Conservation (phyloP, 2,329 filamentous ascomycete genomes). For the Cryphonectria japonica region DNA sequence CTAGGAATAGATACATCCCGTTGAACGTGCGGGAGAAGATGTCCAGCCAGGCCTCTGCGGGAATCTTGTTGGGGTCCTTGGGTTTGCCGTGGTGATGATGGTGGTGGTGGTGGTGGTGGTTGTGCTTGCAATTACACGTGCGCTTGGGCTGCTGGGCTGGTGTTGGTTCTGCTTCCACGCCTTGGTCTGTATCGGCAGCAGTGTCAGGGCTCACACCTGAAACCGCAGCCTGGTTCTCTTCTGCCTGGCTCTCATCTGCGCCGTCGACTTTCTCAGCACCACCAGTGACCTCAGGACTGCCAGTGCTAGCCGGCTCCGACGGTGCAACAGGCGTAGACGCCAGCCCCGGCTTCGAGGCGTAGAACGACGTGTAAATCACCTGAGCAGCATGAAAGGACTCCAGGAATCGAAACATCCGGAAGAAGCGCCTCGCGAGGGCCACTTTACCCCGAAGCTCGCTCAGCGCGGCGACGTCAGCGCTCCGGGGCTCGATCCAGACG, state of each 20-base stretch:
- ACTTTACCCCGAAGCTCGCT: conserved; percentile 16
- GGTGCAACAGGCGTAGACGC: conserved; percentile 17
- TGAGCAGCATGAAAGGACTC: conserved; percentile 60
- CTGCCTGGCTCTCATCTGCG: not conserved
- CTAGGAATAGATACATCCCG: conserved; percentile 69
- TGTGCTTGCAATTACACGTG: conserved; percentile 37
- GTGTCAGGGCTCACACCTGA: not conserved
- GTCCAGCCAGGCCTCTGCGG: conserved; percentile 52
- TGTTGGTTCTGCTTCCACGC: not conserved
- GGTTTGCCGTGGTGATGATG: conserved; percentile 27
- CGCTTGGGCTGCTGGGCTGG: not conserved
- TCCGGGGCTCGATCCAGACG: conserved; percentile 20
- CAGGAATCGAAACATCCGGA: conserved; percentile 71
- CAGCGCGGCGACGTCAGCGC: conserved; percentile 7
- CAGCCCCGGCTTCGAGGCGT: conserved; percentile 26
- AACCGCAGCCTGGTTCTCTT: not conserved
- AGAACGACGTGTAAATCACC: conserved; percentile 41
- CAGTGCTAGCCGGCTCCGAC: not conserved
- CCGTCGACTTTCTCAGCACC: not conserved
- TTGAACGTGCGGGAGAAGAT: conserved; percentile 62
- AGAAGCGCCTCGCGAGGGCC: conserved; percentile 56
- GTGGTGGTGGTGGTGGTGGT: conserved; percentile 24
- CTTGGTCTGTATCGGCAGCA: not conserved
- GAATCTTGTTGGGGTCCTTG: conserved; percentile 27
- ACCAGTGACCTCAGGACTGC: not conserved